Conservation (phyloP, 1,284 basidiomycete species). For the Ganoderma lingzhi region DNA sequence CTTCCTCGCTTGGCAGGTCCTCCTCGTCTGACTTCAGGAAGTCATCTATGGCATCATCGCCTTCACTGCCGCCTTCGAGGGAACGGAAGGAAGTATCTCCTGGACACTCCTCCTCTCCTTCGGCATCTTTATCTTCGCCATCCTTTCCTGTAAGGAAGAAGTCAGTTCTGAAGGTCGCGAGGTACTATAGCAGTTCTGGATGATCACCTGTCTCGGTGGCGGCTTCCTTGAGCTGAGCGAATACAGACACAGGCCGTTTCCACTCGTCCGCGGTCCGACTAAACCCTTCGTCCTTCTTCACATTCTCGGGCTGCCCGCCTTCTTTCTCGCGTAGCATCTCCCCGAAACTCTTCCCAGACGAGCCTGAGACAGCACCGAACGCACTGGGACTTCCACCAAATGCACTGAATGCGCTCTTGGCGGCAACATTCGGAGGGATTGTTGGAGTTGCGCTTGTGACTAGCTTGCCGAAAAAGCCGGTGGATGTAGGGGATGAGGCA, state of each 20-base stretch:
- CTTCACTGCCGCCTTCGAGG: conserved; percentile 29
- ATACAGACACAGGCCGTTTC: conserved; percentile 34
- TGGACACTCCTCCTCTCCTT: conserved; percentile 34
- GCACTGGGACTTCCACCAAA: conserved; percentile 54
- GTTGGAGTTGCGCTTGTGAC: conserved; percentile 26
- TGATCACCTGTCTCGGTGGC: conserved; percentile 20
- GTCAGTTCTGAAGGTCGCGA: background rate
- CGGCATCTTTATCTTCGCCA: conserved; percentile 31
- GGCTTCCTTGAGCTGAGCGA: conserved; percentile 29
- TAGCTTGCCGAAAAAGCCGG: conserved; percentile 29
- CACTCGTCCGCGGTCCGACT: conserved; percentile 31
- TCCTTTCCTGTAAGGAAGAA: conserved; percentile 12
- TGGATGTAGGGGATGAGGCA: conserved; percentile 15
- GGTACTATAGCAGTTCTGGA: background rate
- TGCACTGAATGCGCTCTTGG: conserved; percentile 53
- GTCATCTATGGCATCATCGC: conserved; percentile 34
- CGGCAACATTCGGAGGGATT: conserved; percentile 42
- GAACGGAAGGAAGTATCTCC: conserved; percentile 34
- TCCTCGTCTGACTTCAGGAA: conserved; percentile 36
- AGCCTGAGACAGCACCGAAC: conserved; percentile 47
- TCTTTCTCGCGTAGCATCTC: conserved; percentile 47
- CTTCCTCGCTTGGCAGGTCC: conserved; percentile 18
- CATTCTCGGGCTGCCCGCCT: conserved; percentile 35
- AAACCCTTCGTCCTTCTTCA: conserved; percentile 14
- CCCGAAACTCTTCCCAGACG: conserved; percentile 47